A percentile compares a stretch with the other conserved stretches of the same genome.
These are phyloP conservation scores for Podospora fimiseda DNA, from an alignment of 495 filamentous ascomycete genomes.

Conservation along the genomic window DNA sequence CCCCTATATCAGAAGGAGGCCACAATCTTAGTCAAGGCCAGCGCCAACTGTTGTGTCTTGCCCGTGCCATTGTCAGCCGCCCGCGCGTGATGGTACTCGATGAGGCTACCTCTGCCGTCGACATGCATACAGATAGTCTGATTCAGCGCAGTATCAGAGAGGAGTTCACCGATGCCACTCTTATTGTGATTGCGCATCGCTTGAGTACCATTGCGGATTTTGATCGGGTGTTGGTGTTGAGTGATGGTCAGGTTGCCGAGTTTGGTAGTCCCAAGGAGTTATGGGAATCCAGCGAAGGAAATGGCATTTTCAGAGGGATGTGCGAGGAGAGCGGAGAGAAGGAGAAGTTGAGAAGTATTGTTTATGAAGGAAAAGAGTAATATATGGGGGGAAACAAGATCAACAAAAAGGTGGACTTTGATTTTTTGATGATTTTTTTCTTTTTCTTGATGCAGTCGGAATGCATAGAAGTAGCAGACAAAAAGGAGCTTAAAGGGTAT, in stretches of 20 bases:
- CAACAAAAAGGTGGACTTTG: no score
- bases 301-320: conserved; percentile 62
- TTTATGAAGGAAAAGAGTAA: conserved; percentile 26
- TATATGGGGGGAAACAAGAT: no score
- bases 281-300: conserved; percentile 43
- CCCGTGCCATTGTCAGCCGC: conserved; percentile 72
- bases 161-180: conserved; percentile 68
- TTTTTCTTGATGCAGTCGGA: no score
- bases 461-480: no score
- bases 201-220: conserved; percentile 83
- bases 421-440: no score
- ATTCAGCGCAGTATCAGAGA: conserved; percentile 79
- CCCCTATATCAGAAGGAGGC: conserved; percentile 67
- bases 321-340: conserved; percentile 70
- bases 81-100: conserved; percentile 86
- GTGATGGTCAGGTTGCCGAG: conserved; percentile 67
- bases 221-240: conserved; percentile 76
- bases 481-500: no score
- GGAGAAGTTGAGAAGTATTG: conserved; percentile 52
- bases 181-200: conserved; percentile 85
- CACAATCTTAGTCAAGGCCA: conserved; percentile 83
- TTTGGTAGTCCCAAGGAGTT: conserved; percentile 65
- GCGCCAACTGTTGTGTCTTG: conserved; percentile 80
- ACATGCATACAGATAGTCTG: conserved; percentile 75
- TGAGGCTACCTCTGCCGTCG: conserved; percentile 83